Evolutionary conservation across 192 early-diverging fungal genomes (phyloP).

Genomic region (Backusella circina): DNA sequence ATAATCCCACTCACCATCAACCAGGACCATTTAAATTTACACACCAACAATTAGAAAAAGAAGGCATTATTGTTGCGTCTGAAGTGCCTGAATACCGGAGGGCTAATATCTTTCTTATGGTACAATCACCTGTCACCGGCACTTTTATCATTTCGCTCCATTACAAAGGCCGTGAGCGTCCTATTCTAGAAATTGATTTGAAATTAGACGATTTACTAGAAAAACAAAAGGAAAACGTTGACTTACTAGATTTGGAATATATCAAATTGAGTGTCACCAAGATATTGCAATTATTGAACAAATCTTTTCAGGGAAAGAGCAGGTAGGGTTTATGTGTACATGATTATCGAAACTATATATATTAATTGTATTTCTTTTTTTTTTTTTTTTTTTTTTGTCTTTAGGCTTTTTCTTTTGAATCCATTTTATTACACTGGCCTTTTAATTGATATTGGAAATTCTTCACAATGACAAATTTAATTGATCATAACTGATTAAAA

Average conservation of each 20-base stretch:
- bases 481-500: neutral
- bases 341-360: neutral
- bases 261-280: constrained; percentile 84
- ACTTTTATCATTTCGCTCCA: constrained; percentile 87
- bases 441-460: neutral
- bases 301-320: constrained; percentile 62
- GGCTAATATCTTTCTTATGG: constrained; percentile 83
- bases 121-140: constrained; percentile 79
- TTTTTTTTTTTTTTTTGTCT: neutral
- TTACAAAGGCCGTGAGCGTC: constrained; percentile 85
- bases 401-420: constrained; percentile 1
- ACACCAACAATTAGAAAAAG: constrained; percentile 78
- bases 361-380: neutral
- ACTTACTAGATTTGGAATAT: constrained; percentile 87
- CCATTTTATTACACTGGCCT: neutral
- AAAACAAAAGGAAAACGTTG: constrained; percentile 85
- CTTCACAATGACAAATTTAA: neutral
- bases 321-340: neutral
- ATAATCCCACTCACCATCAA: constrained; percentile 14
- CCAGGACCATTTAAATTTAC: constrained; percentile 80
- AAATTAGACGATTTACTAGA: constrained; percentile 78
- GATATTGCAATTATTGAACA: constrained; percentile 76
- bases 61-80: constrained; percentile 85
- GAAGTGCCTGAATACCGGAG: constrained; percentile 84
- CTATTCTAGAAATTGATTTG: constrained; percentile 93